These are phyloP conservation scores for Malus sylvestris DNA, from an alignment of 306 rosid genomes.

Conservation along the genomic window DNA sequence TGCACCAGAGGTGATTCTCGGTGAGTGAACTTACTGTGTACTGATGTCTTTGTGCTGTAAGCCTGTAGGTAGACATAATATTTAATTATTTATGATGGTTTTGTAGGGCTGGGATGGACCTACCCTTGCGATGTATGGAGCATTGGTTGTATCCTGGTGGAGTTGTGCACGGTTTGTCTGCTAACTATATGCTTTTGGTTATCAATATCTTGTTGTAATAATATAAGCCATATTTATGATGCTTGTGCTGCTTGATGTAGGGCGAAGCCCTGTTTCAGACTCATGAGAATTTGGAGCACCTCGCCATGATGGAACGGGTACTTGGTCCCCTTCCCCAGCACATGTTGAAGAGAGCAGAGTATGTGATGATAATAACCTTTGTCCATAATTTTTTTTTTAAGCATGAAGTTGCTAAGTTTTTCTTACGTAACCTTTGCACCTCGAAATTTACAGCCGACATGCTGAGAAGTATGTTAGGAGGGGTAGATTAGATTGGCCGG, in stretches of 20 bases:
- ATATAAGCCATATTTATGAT: not conserved
- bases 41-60: not conserved
- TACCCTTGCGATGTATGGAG: slow-evolving; percentile 95
- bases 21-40: slow-evolving; percentile 24
- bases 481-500: slow-evolving; percentile 91
- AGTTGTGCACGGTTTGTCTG: slow-evolving; percentile 67
- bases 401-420: not conserved
- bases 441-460: slow-evolving; percentile 50
- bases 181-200: not conserved
- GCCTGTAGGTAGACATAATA: not conserved
- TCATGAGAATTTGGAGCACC: slow-evolving; percentile 92
- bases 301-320: slow-evolving; percentile 96
- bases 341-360: slow-evolving; percentile 71
- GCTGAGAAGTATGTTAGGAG: slow-evolving; percentile 84
- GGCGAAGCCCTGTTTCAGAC: slow-evolving; percentile 98
- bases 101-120: slow-evolving; percentile 87
- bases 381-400: not conserved
- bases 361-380: slow-evolving; percentile 14
- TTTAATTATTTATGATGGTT: not conserved
- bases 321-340: slow-evolving; percentile 68
- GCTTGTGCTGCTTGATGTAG: slow-evolving; percentile 18
- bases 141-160: slow-evolving; percentile 92
- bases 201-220: not conserved
- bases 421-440: not conserved
- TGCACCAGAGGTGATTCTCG: slow-evolving; percentile 96